Evolutionary conservation across 2,329 filamentous ascomycete genomes (phyloP).

Genomic region (Arthrobotrys entomopaga): DNA sequence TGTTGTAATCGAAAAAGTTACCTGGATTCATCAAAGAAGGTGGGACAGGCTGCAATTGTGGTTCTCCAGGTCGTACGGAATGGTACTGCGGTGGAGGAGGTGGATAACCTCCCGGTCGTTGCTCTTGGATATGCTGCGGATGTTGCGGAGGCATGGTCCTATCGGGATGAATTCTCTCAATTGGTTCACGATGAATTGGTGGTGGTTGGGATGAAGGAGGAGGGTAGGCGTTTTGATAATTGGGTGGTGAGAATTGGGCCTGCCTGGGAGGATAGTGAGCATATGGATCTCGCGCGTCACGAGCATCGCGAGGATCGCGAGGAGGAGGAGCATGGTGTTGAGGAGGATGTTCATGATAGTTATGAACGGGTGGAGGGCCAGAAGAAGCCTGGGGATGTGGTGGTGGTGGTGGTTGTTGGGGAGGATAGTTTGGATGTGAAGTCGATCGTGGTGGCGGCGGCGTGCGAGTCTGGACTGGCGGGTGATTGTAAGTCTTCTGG

Average conservation of each 20-base stretch:
- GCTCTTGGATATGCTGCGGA: conserved; percentile 49
- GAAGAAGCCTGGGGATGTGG: conserved; percentile 28
- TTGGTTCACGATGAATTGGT: conserved; percentile 45
- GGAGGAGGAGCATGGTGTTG: conserved; percentile 44
- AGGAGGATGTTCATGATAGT: conserved; percentile 44
- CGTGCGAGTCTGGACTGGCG: conserved; percentile 37
- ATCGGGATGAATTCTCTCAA: conserved; percentile 49
- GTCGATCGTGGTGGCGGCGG: conserved; percentile 47
- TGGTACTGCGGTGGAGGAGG: conserved; percentile 49
- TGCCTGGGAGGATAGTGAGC: conserved; percentile 37
- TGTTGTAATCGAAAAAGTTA: conserved; percentile 34
- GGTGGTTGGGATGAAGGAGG: conserved; percentile 41
- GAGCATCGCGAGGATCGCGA: conserved; percentile 35
- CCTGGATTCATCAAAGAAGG: conserved; percentile 24
- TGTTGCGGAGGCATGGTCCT: conserved; percentile 49
- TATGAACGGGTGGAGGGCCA: conserved; percentile 13
- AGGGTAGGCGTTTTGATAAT: conserved; percentile 47
- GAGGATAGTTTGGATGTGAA: conserved; percentile 50
- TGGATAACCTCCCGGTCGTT: conserved; percentile 39
- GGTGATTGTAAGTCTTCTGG: conserved; percentile 35
- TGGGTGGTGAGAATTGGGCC: conserved; percentile 42
- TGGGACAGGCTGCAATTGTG: conserved; percentile 18
- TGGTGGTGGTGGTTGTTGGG: conserved; percentile 47
- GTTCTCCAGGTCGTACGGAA: conserved; percentile 22
- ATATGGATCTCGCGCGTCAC: conserved; percentile 28